phyloP scores from a whole-genome alignment of 1,284 basidiomycete species.

The Volvariella volvacea region DNA sequence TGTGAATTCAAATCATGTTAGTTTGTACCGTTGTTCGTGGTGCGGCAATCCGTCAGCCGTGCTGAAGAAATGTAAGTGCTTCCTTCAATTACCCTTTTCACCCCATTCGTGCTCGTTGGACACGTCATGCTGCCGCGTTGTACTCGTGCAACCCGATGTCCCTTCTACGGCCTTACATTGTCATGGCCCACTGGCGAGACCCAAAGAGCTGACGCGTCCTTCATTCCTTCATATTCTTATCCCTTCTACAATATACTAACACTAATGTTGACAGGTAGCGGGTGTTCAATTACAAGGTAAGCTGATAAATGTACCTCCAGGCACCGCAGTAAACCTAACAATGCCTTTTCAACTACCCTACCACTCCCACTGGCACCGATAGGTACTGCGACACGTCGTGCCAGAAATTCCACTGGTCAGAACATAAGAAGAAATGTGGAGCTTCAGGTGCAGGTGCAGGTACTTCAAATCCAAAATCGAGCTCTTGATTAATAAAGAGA shows the following conservation, averaged over 20 bases:
- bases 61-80: conserved; percentile 38
- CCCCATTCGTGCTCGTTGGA: no score
- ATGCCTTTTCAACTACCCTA: conserved; percentile 1
- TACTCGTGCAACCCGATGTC: no score
- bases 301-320: no score
- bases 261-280: conserved; percentile 17
- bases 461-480: no score
- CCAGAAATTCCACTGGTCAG: conserved; percentile 44
- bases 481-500: no score
- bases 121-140: no score
- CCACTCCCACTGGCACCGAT: conserved; percentile 2
- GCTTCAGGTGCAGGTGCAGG: no score
- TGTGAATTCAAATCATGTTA: conserved; percentile 36
- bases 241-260: no score
- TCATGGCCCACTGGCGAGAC: no score
- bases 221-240: neutral
- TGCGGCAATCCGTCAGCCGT: conserved; percentile 53
- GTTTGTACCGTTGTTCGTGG: conserved; percentile 48
- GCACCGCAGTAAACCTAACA: conserved; percentile 1
- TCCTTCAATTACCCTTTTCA: neutral
- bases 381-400: conserved; percentile 47
- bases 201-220: conserved; percentile 3
- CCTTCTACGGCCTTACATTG: no score
- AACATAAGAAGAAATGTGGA: conserved; percentile 27
- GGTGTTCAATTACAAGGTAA: conserved; percentile 37